Evolutionary conservation across 1,139 yeast species (phyloP).

Genomic region (Diutina pseudorugosa): DNA sequence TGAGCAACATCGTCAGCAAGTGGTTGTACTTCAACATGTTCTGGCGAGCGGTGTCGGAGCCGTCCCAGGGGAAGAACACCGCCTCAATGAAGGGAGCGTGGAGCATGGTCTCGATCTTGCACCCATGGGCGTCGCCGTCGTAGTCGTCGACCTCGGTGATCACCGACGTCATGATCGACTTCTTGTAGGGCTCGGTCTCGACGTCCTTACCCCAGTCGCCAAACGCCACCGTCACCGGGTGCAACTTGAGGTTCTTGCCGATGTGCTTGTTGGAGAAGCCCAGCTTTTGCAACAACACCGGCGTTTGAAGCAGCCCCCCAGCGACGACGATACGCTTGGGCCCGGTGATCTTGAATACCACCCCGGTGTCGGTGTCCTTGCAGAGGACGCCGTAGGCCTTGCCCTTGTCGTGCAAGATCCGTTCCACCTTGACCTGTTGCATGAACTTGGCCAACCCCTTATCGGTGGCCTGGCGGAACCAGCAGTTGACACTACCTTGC

Average conservation of each 20-base stretch:
- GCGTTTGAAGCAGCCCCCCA: slow-evolving; percentile 44
- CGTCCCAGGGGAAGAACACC: slow-evolving; percentile 33
- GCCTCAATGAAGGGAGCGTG: slow-evolving; percentile 34
- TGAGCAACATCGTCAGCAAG: slow-evolving; percentile 30
- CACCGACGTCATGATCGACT: slow-evolving; percentile 42
- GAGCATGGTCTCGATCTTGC: slow-evolving; percentile 39
- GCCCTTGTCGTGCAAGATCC: slow-evolving; percentile 28
- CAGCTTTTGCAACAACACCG: slow-evolving; percentile 36
- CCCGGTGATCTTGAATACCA: slow-evolving; percentile 25
- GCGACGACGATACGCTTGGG: slow-evolving; percentile 36
- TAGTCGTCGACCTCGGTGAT: slow-evolving; percentile 38
- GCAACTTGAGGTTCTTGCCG: slow-evolving; percentile 42
- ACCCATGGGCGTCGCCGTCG: slow-evolving; percentile 48
- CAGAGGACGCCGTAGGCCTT: slow-evolving; percentile 34
- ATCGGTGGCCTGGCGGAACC: slow-evolving; percentile 40
- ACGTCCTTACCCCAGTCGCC: slow-evolving; percentile 22
- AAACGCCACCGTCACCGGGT: slow-evolving; percentile 31
- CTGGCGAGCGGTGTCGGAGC: slow-evolving; percentile 22
- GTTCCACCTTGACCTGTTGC: slow-evolving; percentile 33
- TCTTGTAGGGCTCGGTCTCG: slow-evolving; percentile 23
- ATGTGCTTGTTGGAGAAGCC: slow-evolving; percentile 43
- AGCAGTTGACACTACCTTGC: slow-evolving; percentile 39
- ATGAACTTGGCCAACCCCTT: slow-evolving; percentile 33
- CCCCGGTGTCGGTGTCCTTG: slow-evolving; percentile 18
- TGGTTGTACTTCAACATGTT: slow-evolving; percentile 28